These are phyloP conservation scores for Aspergillus indologenus DNA, from an alignment of 495 filamentous ascomycete species.

Conservation along the genomic window DNA sequence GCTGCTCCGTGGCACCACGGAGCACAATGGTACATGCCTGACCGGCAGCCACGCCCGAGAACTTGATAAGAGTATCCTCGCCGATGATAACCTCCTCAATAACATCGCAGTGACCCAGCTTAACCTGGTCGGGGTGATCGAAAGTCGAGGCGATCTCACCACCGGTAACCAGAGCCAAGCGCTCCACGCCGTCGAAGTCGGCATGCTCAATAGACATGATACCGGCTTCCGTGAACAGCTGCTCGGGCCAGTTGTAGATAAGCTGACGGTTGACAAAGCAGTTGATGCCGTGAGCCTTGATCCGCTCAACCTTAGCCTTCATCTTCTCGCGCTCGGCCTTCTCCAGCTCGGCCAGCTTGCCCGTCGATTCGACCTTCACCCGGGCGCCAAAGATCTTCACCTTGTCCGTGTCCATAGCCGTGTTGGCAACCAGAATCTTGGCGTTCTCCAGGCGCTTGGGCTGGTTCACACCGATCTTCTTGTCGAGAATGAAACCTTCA, in stretches of 20 bases:
- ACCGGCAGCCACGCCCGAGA: constrained; percentile 92
- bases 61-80: constrained; percentile 94
- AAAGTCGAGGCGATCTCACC: constrained; percentile 98
- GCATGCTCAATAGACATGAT: constrained; percentile 99
- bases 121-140: constrained; percentile 94
- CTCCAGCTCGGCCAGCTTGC: constrained; percentile 94
- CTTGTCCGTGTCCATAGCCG: constrained; percentile 99
- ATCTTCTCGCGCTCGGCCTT: constrained; percentile 99
- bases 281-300: constrained; percentile 98
- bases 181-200: constrained; percentile 97
- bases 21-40: constrained; percentile 96
- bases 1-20: constrained; percentile 91
- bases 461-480: constrained; percentile 98
- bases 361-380: constrained; percentile 88
- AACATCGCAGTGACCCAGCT: constrained; percentile 89
- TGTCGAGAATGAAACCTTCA: constrained; percentile 97
- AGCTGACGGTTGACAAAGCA: constrained; percentile 99
- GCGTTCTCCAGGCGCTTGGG: constrained; percentile 96
- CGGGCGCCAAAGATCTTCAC: constrained; percentile 98
- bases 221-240: constrained; percentile 95
- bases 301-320: constrained; percentile 97
- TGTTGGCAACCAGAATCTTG: constrained; percentile 96
- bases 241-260: constrained; percentile 99
- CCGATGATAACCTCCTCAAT: constrained; percentile 98
- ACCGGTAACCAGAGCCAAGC: constrained; percentile 89